Evolutionary conservation across 257 asterid species (phyloP), one percentile per base, ranked within the genome.

Genomic region (Lavandula angustifolia): DNA sequence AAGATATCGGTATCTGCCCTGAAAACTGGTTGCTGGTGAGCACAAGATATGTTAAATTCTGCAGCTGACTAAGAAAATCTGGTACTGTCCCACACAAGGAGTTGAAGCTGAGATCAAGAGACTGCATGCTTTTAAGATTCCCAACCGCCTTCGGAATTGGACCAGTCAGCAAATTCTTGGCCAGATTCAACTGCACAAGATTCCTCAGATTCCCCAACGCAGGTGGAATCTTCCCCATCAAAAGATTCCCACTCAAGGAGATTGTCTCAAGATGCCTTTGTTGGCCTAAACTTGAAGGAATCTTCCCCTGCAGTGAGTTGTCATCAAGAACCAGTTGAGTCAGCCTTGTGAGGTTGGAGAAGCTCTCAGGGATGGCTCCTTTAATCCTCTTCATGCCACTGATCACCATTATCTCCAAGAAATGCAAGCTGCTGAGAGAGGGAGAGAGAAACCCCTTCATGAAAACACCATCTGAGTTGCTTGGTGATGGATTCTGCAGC

Each of bases 361-460:
- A 77, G 62, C 77, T 79, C 16, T 27, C 69, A 0, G 99, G 99
- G 52, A 92, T 79, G 1, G 31, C 35, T 3, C 96, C 99, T 0
- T 56, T 66, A 44, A 92, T 70, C 12, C 84, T 66, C 41, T 63
- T 81, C 99, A 92, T 87, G 32, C 99, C 99, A 51, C 85, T 89
- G 22, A 92, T 77, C 31, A 84, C 62, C 88, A 92, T 31, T n/a
- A 75, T 42, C 80, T 92, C 95, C 79, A 92, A 66, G 70, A 76
- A 84, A 7, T 40, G 77, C 71, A 92, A 41, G 54, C 71, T 73
- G 11, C 88, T 76, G 7, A 92, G 92, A 6, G 91, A 75, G 46
- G 91, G 78, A 9, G 95, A 85, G 54, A 92, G 68, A 57, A 47
- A 11, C 0, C 99, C 99, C 81, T 78, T 85, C 99, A 92, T 92